A percentile compares a stretch with the other conserved stretches of the same genome.
Conservation (phyloP, 345 rosid species). For the Eucalyptus lansdowneana region DNA sequence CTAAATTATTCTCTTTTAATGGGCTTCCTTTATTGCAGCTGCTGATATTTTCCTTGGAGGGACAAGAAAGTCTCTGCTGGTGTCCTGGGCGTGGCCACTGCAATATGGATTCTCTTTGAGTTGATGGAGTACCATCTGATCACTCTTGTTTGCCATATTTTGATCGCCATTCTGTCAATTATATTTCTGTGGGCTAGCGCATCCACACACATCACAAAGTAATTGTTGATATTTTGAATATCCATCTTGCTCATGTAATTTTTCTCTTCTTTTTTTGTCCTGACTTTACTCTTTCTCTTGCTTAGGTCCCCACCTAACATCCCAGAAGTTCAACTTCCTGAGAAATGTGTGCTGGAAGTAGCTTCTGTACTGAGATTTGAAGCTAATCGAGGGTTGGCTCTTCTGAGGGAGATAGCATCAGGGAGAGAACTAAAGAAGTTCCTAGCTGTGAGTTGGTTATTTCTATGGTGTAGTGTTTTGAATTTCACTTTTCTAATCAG, state of each 20-base stretch:
- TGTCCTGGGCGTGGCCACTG: constrained; percentile 55
- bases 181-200: constrained; percentile 83
- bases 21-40: constrained; percentile 25
- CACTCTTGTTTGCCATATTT: constrained; percentile 47
- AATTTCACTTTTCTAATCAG: background rate
- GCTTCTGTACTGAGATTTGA: constrained; percentile 35
- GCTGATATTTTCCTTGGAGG: constrained; percentile 95
- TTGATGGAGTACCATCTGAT: constrained; percentile 54
- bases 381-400: constrained; percentile 30
- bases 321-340: constrained; percentile 37
- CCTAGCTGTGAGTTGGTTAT: constrained; percentile 34
- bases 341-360: constrained; percentile 31
- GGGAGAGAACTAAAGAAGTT: constrained; percentile 61
- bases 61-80: constrained; percentile 66
- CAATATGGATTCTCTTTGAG: constrained; percentile 74
- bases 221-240: background rate
- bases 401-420: constrained; percentile 36
- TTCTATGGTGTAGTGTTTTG: background rate
- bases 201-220: constrained; percentile 43
- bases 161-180: constrained; percentile 44
- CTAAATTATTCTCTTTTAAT: background rate
- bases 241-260: background rate
- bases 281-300: background rate
- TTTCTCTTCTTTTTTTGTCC: background rate
- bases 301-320: constrained; percentile 43